phyloP scores from a whole-genome alignment of 345 rosid genomes.

The Camelina hispida region DNA sequence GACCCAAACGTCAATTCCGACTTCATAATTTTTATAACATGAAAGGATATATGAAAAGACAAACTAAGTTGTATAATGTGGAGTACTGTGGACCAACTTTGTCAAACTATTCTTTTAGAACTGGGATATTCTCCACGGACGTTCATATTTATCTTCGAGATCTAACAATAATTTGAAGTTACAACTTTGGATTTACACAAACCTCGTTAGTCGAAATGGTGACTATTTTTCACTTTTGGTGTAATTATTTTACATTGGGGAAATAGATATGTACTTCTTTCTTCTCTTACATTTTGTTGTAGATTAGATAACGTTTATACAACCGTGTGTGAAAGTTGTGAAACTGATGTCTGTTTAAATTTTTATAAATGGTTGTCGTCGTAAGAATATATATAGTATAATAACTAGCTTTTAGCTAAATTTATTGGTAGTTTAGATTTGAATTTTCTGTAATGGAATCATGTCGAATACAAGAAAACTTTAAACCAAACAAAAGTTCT shows the following conservation, averaged over 20 bases:
- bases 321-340: neutral
- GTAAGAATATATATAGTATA: neutral
- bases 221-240: too few relatives aligned
- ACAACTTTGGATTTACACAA: neutral
- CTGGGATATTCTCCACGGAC: conserved; percentile 13
- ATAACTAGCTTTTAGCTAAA: neutral
- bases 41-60: neutral
- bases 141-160: conserved; percentile 12
- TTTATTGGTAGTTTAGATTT: neutral
- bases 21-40: conserved; percentile 15
- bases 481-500: neutral
- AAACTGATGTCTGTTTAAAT: neutral
- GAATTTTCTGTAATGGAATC: neutral
- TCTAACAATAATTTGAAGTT: neutral
- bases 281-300: too few relatives aligned
- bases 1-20: conserved; percentile 30
- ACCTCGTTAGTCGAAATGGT: neutral
- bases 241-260: too few relatives aligned
- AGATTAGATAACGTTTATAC: too few relatives aligned
- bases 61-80: conserved; percentile 30
- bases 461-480: neutral
- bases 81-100: conserved; percentile 33
- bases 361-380: too few relatives aligned
- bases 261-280: too few relatives aligned
- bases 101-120: neutral